Evolutionary conservation across 2,329 filamentous ascomycete species (phyloP), one percentile per base, ranked within the genome.

Genomic region (Exophiala alcalophila): DNA sequence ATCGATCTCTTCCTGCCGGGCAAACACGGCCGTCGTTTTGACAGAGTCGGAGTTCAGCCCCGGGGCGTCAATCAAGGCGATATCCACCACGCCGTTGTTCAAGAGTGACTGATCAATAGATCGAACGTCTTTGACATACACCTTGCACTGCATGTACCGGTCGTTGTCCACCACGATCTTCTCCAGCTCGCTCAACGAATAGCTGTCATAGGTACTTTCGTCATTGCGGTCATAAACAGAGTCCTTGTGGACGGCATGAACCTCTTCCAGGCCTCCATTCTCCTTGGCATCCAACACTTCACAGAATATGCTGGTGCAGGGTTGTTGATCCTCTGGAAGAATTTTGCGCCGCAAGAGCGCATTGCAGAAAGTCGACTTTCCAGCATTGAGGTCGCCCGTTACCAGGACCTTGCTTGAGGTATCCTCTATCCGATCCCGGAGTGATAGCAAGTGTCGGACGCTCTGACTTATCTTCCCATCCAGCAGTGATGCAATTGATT

Each of bases 291-390:
- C 90, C 44, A 98, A 67, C 2, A 98, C 92, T 63, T 98, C 92
- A 63, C 92, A 98, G 68, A 98, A 98, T 44, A 98, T 95, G 65
- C 88, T 92, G 2, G 92, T 98, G 66, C 92, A 98, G 2, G 92
- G 92, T 61, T 97, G 92, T 64, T 98, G 91, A 58, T 98, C 92
- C 66, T 97, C 92, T 0, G 92, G 92, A 3, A 98, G 69, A 19
- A 98, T 79, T 66, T 97, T 97, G 50, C 90, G 81, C 48, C 92
- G 83, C 27, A 98, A 69, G 2, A 98, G 72, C n/a, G 92, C 92
- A 65, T 98, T 98, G 70, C 92, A 98, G 59, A 98, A 98, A 1
- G 92, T 98, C 3, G 92, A 98, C 63, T 98, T 98, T 60, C 92
- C 92, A 6, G 92, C 91, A 61, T 98, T 98, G 40, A 98, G 68